Base-by-base conservation (phyloP, 192 early-diverging fungal species). In the Mortierella hygrophila region DNA sequence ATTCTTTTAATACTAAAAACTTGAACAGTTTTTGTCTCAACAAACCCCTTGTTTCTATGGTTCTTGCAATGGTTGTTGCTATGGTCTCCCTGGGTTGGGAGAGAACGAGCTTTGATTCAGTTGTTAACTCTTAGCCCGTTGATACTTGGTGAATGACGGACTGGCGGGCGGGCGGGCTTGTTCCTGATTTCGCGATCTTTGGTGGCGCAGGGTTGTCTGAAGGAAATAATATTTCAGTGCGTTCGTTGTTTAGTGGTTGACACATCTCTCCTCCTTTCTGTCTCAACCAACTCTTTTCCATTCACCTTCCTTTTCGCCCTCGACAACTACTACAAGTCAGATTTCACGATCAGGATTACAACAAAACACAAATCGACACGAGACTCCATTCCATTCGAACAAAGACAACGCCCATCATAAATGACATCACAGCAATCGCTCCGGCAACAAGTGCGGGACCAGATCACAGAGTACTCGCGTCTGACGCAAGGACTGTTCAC, bases 401-500 rank as follows among this genome's bases (percentile, higher is more conserved):
- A 72, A 46, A 18, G n/a, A 68, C n/a, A 41, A 47, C 38, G 38
- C 38, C 38, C 38, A 42, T 21, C 26, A 18, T 26, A 52, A 37
- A 26, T 49, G 40, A 60, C 77, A 54, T 77, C 78, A 49, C 83
- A 85, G 49, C 83, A 85, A 71, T 85, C 83, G 23, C 60, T 85
- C 13, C 69, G 83, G 35, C 83, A 85, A 40, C 75, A 76, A 46
- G 83, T 85, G 7, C 83, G 79, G 21, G 60, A 75, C 20, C 83
- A 85, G 55, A 85, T 85, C 71, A 80, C 75, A 71, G 83, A 85
- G 70, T 85, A 85, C 63, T 85, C 83, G 42, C 60, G 78, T 40
- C 44, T 85, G 74, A 85, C 83, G 23, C 78, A 85, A 35, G 46
- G 68, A 4, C 60, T 85, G 21, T 85, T 85, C 44, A 79, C 75